Conservation (phyloP, 163 green algal species). For the Scenedesmus sp. region DNA sequence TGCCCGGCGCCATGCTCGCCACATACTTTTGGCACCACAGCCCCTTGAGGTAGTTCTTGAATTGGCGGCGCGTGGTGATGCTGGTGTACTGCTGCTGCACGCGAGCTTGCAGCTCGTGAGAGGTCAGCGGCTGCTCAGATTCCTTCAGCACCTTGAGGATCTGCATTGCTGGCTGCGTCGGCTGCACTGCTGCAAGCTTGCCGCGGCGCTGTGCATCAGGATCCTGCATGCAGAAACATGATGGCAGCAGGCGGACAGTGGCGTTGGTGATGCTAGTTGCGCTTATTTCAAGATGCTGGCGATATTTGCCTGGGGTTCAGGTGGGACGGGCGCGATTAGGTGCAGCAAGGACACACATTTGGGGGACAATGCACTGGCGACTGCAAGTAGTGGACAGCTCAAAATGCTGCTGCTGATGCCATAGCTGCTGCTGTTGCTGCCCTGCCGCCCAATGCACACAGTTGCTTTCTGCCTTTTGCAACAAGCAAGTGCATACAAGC, state of each 20-base stretch:
- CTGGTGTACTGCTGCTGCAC: background rate
- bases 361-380: too few species aligned
- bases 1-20: background rate
- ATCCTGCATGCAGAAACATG: background rate
- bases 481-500: too few species aligned
- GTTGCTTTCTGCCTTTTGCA: too few species aligned
- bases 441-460: too few species aligned
- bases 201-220: background rate
- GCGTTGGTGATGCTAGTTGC: background rate
- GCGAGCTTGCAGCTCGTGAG: background rate
- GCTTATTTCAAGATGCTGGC: background rate
- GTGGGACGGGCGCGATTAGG: too few species aligned
- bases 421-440: too few species aligned
- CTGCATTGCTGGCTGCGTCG: background rate
- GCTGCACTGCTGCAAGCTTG: background rate
- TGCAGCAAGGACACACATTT: too few species aligned
- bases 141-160: slow-evolving; percentile 13
- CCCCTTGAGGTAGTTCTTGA: slow-evolving; percentile 15
- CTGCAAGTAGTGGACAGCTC: too few species aligned
- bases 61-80: background rate
- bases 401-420: too few species aligned
- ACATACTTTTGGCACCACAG: background rate
- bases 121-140: slow-evolving; percentile 4
- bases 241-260: background rate
- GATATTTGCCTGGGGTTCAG: too few species aligned